A percentile compares a stretch with the other conserved stretches of the same genome.
phyloP scores from a whole-genome alignment of 306 rosid genomes.

The Coriaria nepalensis region DNA sequence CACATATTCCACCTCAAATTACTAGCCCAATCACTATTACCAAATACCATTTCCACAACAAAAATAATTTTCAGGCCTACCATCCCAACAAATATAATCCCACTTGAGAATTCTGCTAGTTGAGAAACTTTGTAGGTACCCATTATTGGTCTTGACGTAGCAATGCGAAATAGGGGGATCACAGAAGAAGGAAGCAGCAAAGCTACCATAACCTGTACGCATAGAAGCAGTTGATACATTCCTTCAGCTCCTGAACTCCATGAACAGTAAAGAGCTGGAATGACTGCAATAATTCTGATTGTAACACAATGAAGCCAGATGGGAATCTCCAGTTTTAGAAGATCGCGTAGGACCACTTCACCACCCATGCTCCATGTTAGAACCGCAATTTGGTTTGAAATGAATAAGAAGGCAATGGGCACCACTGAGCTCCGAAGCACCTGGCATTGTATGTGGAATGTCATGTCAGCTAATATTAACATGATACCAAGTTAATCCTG shows the following conservation, averaged over 20 bases:
- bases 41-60: conserved; percentile 75
- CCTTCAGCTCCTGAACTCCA: conserved; percentile 96
- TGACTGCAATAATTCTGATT: conserved; percentile 63
- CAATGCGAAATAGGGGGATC: conserved; percentile 83
- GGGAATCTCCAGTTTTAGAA: conserved; percentile 76
- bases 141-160: conserved; percentile 75
- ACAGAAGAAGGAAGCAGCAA: conserved; percentile 79
- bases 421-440: conserved; percentile 57
- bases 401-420: conserved; percentile 41
- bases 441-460: conserved; percentile 25
- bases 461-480: not conserved
- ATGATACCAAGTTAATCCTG: not conserved
- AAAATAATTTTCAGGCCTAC: conserved; percentile 68
- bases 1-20: conserved; percentile 64
- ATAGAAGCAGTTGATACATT: conserved; percentile 71
- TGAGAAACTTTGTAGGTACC: conserved; percentile 69
- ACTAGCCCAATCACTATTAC: conserved; percentile 76
- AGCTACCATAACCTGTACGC: conserved; percentile 76
- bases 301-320: conserved; percentile 94
- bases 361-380: conserved; percentile 79
- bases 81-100: conserved; percentile 58
- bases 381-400: conserved; percentile 63
- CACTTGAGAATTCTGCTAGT: conserved; percentile 48
- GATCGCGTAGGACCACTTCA: conserved; percentile 48
- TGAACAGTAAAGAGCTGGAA: conserved; percentile 79